Evolutionary conservation across 257 asterid species (phyloP), one percentile per base, ranked within the genome.

Genomic region (Nicotiana benthamiana): DNA sequence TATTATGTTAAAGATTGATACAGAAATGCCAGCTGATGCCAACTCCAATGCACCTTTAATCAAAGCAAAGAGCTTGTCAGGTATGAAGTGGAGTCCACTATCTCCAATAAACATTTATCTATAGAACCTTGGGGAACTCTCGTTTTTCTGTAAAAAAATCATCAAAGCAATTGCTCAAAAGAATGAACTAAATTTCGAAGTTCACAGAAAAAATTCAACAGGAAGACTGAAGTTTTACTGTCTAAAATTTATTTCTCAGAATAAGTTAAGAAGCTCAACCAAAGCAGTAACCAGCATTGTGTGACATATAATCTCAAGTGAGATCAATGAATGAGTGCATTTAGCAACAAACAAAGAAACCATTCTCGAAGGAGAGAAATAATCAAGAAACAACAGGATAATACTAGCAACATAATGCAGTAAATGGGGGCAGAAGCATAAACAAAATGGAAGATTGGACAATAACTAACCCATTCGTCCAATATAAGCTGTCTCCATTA

Each of bases 11-110:
- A 87, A 87, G 60, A 87, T 83, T 61, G 89, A 87, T 27, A 87
- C 59, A 4, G 90, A 87, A 83, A 87, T 76, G 11, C 90, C 90
- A 57, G 90, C 87, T 26, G 89, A 86, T 11, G 90, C 90, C 86
- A 87, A 75, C 75, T 86, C 83, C 86, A 87, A n/a, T 70, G 57
- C 84, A 77, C 90, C 90, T 87, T 82, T 74, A 63, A 61, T 51
- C 57, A 80, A 27, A 13, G 40, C 16, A 74, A 80, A 77, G 78
- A 80, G 16, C 83, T 61, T 57, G 22, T 36, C 66, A 80, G 75
- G 79, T 6, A 30, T 36, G 56, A 77, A 77, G 53, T 34, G 10
- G 56, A 16, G 10, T 77, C 10, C 59, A 77, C 52, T 22, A 22
- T 57, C 24, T 59, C 80, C 20, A 2, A 0, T 24, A 46, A 72